Percentiles rank a stretch among this genome's conserved stretches.
These are phyloP conservation scores for Abelmoschus esculentus DNA, from an alignment of 345 rosid species.

Conservation along the genomic window DNA sequence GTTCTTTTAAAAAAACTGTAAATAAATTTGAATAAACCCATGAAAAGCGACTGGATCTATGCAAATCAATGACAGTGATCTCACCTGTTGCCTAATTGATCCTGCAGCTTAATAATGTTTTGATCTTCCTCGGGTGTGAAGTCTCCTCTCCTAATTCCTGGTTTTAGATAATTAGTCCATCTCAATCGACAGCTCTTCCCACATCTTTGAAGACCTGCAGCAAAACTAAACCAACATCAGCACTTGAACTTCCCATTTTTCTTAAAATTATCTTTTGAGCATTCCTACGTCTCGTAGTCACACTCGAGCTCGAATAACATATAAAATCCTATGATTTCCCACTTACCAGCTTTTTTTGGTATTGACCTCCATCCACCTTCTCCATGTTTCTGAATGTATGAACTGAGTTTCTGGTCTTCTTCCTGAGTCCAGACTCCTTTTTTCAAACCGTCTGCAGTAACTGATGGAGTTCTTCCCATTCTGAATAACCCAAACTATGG, in stretches of 20 bases:
- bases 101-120: conserved; percentile 37
- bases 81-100: conserved; percentile 42
- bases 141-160: conserved; percentile 41
- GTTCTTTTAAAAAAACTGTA: no score
- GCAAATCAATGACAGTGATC: neutral
- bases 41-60: no score
- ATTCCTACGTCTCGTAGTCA: no score
- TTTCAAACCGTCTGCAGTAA: conserved; percentile 27
- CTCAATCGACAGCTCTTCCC: conserved; percentile 50
- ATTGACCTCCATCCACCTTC: conserved; percentile 48
- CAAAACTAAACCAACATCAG: neutral
- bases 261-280: no score
- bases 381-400: conserved; percentile 32
- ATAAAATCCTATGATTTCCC: neutral
- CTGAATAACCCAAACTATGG: neutral
- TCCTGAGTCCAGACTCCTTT: conserved; percentile 47
- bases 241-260: no score
- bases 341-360: conserved; percentile 43
- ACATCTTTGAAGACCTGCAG: conserved; percentile 38
- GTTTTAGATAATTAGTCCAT: conserved; percentile 18
- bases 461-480: conserved; percentile 35
- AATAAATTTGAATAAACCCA: no score
- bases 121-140: conserved; percentile 33
- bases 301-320: no score
- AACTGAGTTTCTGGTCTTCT: conserved; percentile 37